phyloP scores from a whole-genome alignment of 352 stramenopile genomes.

The Globisporangium nunn region DNA sequence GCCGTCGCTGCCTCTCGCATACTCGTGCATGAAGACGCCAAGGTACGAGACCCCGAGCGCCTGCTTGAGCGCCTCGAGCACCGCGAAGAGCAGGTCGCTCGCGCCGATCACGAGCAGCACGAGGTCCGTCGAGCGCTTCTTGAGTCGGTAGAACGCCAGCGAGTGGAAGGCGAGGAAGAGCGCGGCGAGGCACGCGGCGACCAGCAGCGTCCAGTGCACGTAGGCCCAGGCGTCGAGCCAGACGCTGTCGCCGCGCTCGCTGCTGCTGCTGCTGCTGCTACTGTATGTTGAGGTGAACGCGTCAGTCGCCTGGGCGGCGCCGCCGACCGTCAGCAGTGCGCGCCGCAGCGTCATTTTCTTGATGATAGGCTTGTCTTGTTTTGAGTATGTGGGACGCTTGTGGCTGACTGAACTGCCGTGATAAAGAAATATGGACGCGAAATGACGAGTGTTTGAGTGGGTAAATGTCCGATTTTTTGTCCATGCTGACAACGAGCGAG shows the following conservation, averaged over 20 bases:
- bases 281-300: neutral
- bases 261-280: neutral
- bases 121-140: constrained; percentile 62
- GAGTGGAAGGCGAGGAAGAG: constrained; percentile 62
- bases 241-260: neutral
- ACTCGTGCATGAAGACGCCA: constrained; percentile 19
- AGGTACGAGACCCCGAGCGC: constrained; percentile 36
- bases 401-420: neutral
- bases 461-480: too few relatives aligned
- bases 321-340: constrained; percentile 4
- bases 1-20: neutral
- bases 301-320: neutral
- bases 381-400: neutral
- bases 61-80: constrained; percentile 43
- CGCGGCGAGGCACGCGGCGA: constrained; percentile 22
- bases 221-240: constrained; percentile 39
- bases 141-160: constrained; percentile 45
- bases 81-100: constrained; percentile 44
- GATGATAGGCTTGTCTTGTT: neutral
- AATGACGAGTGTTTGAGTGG: too few relatives aligned
- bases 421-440: too few relatives aligned
- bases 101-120: constrained; percentile 59
- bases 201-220: constrained; percentile 46
- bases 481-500: too few relatives aligned
- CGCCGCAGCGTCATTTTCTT: constrained; percentile 6